Conservation (phyloP, 306 rosid species). For the Casuarina glauca region DNA sequence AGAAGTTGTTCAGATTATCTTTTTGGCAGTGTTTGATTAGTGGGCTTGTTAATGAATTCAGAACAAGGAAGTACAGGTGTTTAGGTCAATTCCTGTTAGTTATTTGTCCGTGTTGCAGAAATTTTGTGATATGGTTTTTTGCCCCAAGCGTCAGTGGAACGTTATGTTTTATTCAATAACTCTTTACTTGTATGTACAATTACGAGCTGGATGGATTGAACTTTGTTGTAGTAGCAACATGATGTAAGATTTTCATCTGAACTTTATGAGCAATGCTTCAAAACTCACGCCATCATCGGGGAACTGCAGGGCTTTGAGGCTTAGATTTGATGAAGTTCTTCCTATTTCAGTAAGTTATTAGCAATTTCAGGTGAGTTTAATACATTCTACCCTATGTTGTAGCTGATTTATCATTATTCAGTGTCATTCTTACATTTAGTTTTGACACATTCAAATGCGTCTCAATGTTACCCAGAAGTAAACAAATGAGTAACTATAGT, state of each 20-base stretch:
- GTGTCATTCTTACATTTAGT: conserved; percentile 18
- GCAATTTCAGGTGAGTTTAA: background rate
- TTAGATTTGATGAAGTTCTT: background rate
- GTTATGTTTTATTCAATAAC: background rate
- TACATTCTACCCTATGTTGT: conserved; percentile 23
- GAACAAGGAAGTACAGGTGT: background rate
- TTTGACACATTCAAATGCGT: conserved; percentile 12
- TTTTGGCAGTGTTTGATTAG: background rate
- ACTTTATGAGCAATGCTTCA: background rate
- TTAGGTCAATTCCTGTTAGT: background rate
- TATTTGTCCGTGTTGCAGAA: background rate
- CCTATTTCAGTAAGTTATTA: background rate
- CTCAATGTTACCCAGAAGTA: conserved; percentile 18
- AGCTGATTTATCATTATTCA: conserved; percentile 21
- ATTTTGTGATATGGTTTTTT: background rate
- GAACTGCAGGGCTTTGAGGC: conserved; percentile 13
- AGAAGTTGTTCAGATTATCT: background rate
- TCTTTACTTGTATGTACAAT: background rate
- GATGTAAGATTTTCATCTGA: background rate
- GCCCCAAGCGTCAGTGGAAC: background rate
- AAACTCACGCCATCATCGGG: background rate
- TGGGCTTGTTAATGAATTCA: background rate
- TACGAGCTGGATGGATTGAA: background rate
- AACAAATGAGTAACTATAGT: conserved; percentile 42
- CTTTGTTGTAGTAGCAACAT: background rate